Conservation (phyloP, 805 yeast genomes). For the Hermanozyma aechmeae region DNA sequence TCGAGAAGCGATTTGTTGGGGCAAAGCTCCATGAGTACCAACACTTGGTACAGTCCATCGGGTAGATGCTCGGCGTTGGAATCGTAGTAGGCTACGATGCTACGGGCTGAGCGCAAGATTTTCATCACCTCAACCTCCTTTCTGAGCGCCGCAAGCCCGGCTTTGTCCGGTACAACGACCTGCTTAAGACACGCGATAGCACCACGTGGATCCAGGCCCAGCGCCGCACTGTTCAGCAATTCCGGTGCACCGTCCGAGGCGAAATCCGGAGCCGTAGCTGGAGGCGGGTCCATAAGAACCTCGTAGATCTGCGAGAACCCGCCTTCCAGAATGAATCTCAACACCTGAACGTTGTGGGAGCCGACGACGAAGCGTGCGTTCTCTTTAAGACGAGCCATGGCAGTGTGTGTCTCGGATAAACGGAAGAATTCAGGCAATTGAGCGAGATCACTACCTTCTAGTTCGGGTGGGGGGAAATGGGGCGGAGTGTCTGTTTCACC, state of each 20-base stretch:
- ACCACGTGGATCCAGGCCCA: conserved; percentile 22
- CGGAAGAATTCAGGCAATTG: too few species aligned
- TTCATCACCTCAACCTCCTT: conserved; percentile 80
- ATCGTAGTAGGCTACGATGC: conserved; percentile 63
- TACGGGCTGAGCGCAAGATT: conserved; percentile 42
- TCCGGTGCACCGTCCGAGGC: background rate
- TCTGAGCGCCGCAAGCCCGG: conserved; percentile 54
- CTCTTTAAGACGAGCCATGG: too few species aligned
- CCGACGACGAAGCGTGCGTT: background rate
- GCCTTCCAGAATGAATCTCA: conserved; percentile 33
- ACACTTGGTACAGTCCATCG: conserved; percentile 63
- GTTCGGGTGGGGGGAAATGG: too few species aligned
- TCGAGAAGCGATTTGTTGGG: conserved; percentile 81
- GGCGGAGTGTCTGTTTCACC: too few species aligned
- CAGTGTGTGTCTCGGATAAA: too few species aligned
- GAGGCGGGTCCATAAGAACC: conserved; percentile 49
- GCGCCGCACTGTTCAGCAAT: conserved; percentile 13
- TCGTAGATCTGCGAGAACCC: conserved; percentile 78
- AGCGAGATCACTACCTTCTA: too few species aligned
- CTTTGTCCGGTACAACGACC: conserved; percentile 64
- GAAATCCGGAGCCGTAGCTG: background rate
- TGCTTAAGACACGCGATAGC: conserved; percentile 57
- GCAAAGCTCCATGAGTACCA: conserved; percentile 89
- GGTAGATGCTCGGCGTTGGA: conserved; percentile 62
- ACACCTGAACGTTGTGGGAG: background rate